Evolutionary conservation across 805 yeast genomes (phyloP).

Genomic region (Kodamaea leandrae): DNA sequence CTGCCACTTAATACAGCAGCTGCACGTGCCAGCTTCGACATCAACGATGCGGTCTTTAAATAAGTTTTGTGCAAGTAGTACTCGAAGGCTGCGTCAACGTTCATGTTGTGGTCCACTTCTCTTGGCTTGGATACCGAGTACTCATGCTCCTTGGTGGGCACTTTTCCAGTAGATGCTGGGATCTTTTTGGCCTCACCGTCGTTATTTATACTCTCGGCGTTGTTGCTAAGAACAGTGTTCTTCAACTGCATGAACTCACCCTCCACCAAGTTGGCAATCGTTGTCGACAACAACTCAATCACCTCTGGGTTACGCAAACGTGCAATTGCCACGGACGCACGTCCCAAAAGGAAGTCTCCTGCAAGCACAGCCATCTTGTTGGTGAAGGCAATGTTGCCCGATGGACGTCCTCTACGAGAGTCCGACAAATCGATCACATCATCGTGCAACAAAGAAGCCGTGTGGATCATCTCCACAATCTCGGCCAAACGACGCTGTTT

Average conservation of each 20-base stretch:
- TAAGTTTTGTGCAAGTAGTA: constrained; percentile 94
- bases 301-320: constrained; percentile 95
- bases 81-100: constrained; percentile 88
- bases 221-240: constrained; percentile 67
- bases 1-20: constrained; percentile 93
- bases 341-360: constrained; percentile 90
- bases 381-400: constrained; percentile 90
- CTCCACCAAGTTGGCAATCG: constrained; percentile 95
- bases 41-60: constrained; percentile 88
- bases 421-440: constrained; percentile 93
- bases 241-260: constrained; percentile 99
- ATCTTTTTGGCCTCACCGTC: constrained; percentile 44
- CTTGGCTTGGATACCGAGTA: constrained; percentile 43
- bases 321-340: constrained; percentile 95
- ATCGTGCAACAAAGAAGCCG: constrained; percentile 92
- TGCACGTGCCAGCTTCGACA: constrained; percentile 90
- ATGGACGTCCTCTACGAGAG: constrained; percentile 83
- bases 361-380: constrained; percentile 97
- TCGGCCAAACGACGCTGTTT: constrained; percentile 95
- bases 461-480: constrained; percentile 97
- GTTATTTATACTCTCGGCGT: constrained; percentile 46
- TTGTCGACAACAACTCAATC: constrained; percentile 89
- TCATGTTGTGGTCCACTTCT: constrained; percentile 55
- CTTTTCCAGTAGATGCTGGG: constrained; percentile 61
- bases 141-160: constrained; percentile 60